A percentile compares a stretch with the other conserved stretches of the same genome.
Conservation (phyloP, 2,329 filamentous ascomycete genomes). For the Cladosporium sp. region DNA sequence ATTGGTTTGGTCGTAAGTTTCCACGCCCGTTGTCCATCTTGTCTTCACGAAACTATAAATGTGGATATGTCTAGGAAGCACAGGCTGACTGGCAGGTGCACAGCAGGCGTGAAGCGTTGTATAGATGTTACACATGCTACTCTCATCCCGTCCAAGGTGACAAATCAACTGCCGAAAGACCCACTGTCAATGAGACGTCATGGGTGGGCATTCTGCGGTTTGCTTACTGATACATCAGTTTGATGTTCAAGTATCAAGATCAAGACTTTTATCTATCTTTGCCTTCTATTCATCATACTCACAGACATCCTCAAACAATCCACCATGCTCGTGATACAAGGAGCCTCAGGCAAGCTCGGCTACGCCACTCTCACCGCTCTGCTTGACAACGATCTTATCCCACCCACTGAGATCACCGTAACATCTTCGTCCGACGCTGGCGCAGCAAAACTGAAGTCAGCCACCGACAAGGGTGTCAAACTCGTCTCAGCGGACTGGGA, state of each 20-base stretch:
- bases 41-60: background rate
- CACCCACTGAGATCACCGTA: constrained; percentile 42
- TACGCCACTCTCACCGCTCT: constrained; percentile 47
- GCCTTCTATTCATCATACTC: background rate
- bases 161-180: constrained; percentile 3
- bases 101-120: background rate
- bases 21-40: background rate
- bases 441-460: constrained; percentile 31
- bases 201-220: background rate
- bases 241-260: background rate
- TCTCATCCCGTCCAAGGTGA: background rate
- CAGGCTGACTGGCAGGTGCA: background rate
- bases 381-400: constrained; percentile 44
- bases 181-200: constrained; percentile 6
- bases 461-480: constrained; percentile 32
- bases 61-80: background rate
- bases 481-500: constrained; percentile 46
- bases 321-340: constrained; percentile 43
- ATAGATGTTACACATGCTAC: background rate
- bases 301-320: background rate
- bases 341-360: constrained; percentile 50
- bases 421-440: constrained; percentile 39
- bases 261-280: background rate
- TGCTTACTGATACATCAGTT: background rate
- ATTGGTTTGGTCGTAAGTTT: background rate